Conservation (phyloP, 805 yeast genomes). For the Lachancea dasiensis region DNA sequence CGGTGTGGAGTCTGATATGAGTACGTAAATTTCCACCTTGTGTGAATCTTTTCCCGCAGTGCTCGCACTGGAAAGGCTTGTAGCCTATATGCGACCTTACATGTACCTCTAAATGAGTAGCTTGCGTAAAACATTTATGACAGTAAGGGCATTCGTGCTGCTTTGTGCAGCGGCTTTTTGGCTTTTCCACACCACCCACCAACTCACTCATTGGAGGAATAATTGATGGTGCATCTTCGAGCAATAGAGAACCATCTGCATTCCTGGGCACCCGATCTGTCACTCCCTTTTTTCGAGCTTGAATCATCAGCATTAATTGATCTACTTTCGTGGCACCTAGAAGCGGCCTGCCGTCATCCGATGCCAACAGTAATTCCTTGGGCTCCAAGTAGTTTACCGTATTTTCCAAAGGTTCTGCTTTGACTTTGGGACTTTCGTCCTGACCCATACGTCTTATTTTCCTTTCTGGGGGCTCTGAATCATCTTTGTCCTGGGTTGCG, state of each 20-base stretch:
- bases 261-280: constrained; percentile 58
- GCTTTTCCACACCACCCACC: constrained; percentile 77
- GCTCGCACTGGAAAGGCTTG: constrained; percentile 75
- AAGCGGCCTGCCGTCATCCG: constrained; percentile 60
- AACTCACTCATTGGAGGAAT: constrained; percentile 56
- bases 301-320: constrained; percentile 84
- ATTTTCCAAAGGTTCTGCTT: constrained; percentile 6
- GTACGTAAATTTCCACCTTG: constrained; percentile 89
- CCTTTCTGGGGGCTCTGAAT: not conserved
- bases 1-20: constrained; percentile 81
- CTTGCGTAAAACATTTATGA: constrained; percentile 72
- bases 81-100: constrained; percentile 81
- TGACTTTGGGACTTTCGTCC: not conserved
- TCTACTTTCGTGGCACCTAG: constrained; percentile 88
- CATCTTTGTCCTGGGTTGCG: constrained; percentile 1
- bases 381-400: constrained; percentile 7
- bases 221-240: constrained; percentile 44
- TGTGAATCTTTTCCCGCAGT: constrained; percentile 75
- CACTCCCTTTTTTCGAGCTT: constrained; percentile 76
- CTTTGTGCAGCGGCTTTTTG: constrained; percentile 39
- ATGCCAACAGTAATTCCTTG: constrained; percentile 6
- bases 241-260: constrained; percentile 60
- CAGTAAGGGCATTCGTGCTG: constrained; percentile 73
- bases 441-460: constrained; percentile 5
- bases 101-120: constrained; percentile 90